Base-by-base conservation (phyloP, 139 green algal species). In the Micromonas commoda region DNA sequence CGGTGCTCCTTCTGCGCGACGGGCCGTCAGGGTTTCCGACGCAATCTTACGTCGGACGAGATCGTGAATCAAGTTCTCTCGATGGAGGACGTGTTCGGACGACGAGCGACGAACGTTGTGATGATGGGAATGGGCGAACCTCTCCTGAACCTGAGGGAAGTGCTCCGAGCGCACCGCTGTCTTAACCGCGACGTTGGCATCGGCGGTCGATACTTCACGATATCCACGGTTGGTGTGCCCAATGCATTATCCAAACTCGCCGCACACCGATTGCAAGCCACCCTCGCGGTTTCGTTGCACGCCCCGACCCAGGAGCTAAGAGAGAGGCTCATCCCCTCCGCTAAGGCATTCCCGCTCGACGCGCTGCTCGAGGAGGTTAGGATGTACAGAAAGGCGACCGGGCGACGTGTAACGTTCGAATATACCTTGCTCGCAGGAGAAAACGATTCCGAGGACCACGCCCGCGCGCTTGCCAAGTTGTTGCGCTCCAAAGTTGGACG, bases 1-100 rank as follows among this genome's bases (percentile, higher is more conserved):
- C 79, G 90, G 24, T 99, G 95, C 88, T 92, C 91, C 19, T 99
- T 99, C 85, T 99, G 95, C 81, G 95, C 95, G 3, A 99, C 95
- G 6, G 95, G 95, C 65, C 96, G 97, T 82, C 92, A 91, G 34
- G 95, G 94, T 80, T 98, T 97, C 83, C 89, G 91, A 0, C 88
- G 94, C 69, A 97, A 97, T 84, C 87, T 99, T 38, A 61, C 72
- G 28, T 64, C 91, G 0, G 84, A 95, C 78, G 95, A 99, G 87
- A 96, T 98, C 51, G 45, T 97, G 64, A 90, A 97, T 82, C 81
- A 86, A 75, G 75, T 88, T 53, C 78, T 93, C 52, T 87, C 86
- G 4, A 75, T 94, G 23, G 84, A 92, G 81, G 87, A 94, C 81
- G 28, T 73, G 24, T 95, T 91, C 78, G 85, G 83, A 0, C 60